phyloP scores from a whole-genome alignment of 2,329 filamentous ascomycete genomes.

The Exophiala lecanii-corni region DNA sequence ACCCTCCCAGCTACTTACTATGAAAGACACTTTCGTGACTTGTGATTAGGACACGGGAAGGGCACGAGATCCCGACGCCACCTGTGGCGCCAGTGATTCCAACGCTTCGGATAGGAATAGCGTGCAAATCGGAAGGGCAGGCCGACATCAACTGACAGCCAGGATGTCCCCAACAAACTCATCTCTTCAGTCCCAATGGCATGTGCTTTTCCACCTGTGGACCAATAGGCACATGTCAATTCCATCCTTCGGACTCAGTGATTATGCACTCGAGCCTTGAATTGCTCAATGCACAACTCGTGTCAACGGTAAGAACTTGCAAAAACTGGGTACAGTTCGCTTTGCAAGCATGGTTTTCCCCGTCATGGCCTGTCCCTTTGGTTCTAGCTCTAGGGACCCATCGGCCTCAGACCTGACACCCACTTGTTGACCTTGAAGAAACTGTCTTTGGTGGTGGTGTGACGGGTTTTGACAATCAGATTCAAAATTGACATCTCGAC shows the following conservation, averaged over 20 bases:
- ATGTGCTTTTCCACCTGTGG: neutral
- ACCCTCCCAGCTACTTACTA: no score
- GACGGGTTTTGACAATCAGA: neutral
- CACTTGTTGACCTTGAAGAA: neutral
- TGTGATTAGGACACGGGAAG: no score
- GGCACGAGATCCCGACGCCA: neutral
- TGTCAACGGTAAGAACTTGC: no score
- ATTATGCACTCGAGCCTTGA: neutral
- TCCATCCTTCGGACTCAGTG: neutral
- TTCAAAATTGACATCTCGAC: neutral
- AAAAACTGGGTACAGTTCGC: no score
- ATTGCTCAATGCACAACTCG: neutral
- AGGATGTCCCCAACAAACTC: constrained; percentile 4
- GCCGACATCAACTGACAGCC: no score
- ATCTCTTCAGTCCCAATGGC: neutral
- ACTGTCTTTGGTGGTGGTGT: constrained; percentile 1
- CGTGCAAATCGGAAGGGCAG: no score
- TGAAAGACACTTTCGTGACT: no score
- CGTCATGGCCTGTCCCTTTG: neutral
- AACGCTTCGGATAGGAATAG: no score
- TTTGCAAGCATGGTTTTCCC: constrained; percentile 2
- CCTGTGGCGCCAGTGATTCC: no score
- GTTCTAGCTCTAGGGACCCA: no score
- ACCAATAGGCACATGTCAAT: neutral
- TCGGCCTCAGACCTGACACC: no score